phyloP scores from a whole-genome alignment of 2,329 filamentous ascomycete genomes.

The Venturiaceae sp. region DNA sequence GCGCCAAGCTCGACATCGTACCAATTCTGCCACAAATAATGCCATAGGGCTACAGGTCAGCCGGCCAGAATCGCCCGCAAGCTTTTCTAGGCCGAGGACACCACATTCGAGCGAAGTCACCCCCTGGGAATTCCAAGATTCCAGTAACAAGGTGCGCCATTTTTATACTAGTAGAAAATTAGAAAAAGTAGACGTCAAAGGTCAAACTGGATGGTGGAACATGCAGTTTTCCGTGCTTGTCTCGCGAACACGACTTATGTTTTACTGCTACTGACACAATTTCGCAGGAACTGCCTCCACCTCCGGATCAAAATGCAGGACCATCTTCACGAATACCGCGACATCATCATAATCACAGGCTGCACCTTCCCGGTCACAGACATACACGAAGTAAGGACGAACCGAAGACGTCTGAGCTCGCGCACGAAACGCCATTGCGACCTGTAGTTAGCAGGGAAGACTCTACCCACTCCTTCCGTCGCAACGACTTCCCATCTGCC shows the following conservation, averaged over 20 bases:
- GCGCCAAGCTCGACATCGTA: constrained; percentile 58
- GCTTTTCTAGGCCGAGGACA: constrained; percentile 65
- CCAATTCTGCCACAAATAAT: constrained; percentile 67
- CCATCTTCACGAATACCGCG: background rate
- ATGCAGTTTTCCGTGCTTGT: background rate
- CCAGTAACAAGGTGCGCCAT: constrained; percentile 39
- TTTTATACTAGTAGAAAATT: background rate
- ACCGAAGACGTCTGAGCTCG: constrained; percentile 25
- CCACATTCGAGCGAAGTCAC: constrained; percentile 88
- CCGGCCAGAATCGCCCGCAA: constrained; percentile 59
- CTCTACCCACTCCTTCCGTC: constrained; percentile 43
- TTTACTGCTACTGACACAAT: background rate
- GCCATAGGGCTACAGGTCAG: constrained; percentile 38
- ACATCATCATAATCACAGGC: constrained; percentile 42
- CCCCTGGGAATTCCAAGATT: constrained; percentile 92
- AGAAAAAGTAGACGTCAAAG: background rate
- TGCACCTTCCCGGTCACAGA: constrained; percentile 57
- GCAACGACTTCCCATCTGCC: constrained; percentile 43
- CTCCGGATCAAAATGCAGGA: constrained; percentile 2
- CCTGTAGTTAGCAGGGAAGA: constrained; percentile 72
- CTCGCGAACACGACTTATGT: background rate
- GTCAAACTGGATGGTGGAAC: background rate
- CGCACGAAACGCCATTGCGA: constrained; percentile 46
- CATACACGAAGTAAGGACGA: constrained; percentile 60
- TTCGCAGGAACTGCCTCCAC: constrained; percentile 4